Evolutionary conservation across 495 filamentous ascomycete genomes (phyloP).

Genomic region (Hypomontagnella monticulosa): DNA sequence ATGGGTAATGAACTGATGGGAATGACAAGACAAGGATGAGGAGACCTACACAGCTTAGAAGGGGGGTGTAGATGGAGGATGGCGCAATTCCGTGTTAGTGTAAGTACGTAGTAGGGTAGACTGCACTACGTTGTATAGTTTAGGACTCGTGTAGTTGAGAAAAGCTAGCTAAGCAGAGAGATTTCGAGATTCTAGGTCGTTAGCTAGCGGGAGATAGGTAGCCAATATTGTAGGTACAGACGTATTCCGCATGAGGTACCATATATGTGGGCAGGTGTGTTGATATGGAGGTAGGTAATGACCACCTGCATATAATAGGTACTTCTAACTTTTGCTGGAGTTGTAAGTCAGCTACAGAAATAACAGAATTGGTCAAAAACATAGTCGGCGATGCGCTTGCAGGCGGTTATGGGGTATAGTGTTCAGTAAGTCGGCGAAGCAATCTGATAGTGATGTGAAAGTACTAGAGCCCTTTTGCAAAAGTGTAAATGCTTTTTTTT

Average conservation of each 20-base stretch:
- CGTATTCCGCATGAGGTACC: constrained; percentile 10
- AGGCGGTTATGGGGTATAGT: constrained; percentile 2
- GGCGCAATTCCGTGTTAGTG: constrained; percentile 27
- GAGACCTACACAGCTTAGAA: constrained; percentile 32
- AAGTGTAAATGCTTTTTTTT: constrained; percentile 10
- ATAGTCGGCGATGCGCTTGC: constrained; percentile 16
- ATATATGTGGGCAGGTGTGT: constrained; percentile 23
- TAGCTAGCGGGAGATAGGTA: constrained; percentile 14
- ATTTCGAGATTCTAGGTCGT: constrained; percentile 8
- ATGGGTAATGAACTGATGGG: constrained; percentile 33
- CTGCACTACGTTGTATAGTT: constrained; percentile 32
- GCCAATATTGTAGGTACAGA: constrained; percentile 9
- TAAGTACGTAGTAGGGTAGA: constrained; percentile 22
- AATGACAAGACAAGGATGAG: constrained; percentile 42
- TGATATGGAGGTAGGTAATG: constrained; percentile 22
- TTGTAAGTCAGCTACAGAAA: constrained; percentile 21
- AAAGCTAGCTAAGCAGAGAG: constrained; percentile 13
- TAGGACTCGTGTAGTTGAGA: constrained; percentile 7
- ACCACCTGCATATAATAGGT: constrained; percentile 16
- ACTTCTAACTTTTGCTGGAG: constrained; percentile 7
- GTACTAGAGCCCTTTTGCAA: neutral
- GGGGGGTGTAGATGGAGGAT: constrained; percentile 21
- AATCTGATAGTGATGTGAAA: constrained; percentile 18
- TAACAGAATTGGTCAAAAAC: constrained; percentile 6
- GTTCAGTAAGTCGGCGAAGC: constrained; percentile 7